Conservation (phyloP, 176 grass and related monocot genomes). For the Ampelocalamus luodianensis region DNA sequence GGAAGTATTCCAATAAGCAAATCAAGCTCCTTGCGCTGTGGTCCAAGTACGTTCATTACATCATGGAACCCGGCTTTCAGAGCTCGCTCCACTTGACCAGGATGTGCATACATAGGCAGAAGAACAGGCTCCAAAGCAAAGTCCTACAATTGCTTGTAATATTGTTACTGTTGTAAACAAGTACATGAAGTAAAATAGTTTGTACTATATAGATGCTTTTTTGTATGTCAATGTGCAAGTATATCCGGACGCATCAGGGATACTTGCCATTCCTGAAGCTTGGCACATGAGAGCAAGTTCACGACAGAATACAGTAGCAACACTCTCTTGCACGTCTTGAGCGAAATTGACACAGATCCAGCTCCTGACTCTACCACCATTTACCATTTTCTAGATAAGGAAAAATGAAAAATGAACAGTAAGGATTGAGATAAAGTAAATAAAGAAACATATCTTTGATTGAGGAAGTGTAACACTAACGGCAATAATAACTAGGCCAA, state of each 20-base stretch:
- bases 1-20: slow-evolving; percentile 88
- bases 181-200: not conserved
- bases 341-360: slow-evolving; percentile 89
- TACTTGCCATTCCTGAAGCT: slow-evolving; percentile 86
- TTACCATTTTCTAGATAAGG: slow-evolving; percentile 84
- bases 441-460: not conserved
- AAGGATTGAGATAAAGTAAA: not conserved
- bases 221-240: not conserved
- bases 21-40: slow-evolving; percentile 65
- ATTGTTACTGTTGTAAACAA: slow-evolving; percentile 27
- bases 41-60: slow-evolving; percentile 63
- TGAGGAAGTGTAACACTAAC: not conserved
- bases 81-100: slow-evolving; percentile 64
- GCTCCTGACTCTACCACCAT: slow-evolving; percentile 75
- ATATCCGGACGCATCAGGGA: not conserved
- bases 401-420: not conserved
- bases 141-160: slow-evolving; percentile 49
- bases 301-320: slow-evolving; percentile 65
- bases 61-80: slow-evolving; percentile 70
- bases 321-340: slow-evolving; percentile 67
- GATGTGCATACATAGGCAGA: slow-evolving; percentile 54
- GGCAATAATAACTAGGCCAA: not conserved
- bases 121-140: slow-evolving; percentile 78
- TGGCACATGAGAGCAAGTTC: slow-evolving; percentile 90
- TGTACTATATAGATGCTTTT: slow-evolving; percentile 4